Base-by-base conservation (phyloP, 441 rosid species). In the Erodium trifolium region DNA sequence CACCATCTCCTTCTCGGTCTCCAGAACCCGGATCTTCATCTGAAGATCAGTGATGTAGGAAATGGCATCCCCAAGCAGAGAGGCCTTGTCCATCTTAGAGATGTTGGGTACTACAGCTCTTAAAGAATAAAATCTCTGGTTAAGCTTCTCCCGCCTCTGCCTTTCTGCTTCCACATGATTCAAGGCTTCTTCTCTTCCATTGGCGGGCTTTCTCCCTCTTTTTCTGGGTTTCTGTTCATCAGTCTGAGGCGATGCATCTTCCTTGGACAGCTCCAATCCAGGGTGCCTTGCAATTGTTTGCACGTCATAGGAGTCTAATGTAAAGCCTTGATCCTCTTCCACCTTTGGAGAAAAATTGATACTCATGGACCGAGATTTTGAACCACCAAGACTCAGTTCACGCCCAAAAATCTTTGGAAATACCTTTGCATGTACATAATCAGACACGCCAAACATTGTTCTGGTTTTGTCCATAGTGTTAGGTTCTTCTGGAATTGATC, bases 111-210 rank as follows among this genome's bases (percentile, higher is more conserved):
- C 91, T 29, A 88, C 90, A 0, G 91, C 89, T 67, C 94, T 71
- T 69, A 86, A 77, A 0, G 88, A 91, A 62, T 86, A 88, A 67
- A 88, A 88, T 67, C 89, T 80, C 75, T 88, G 91, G 82, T 85
- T 88, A 68, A 86, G 86, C 81, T 88, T 88, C 70, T 88, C 89
- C 39, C 89, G 86, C 74, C 89, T 81, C 76, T 88, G 91, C 13
- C 94, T 68, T 68, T 88, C 91, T 0, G 94, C 94, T 79, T 85
- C 91, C 66, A 86, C 90, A 1, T 88, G 94, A 77, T 85, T 88
- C 62, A 88, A 62, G 0, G 91, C 86, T 72, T 86, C 90, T 69
- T 88, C 91, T 72, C 94, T 82, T 17, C 94, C 89, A 49, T 86
- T 88, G 4, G 89, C 94, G 0, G 94, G 94, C 70, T 88, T 88